Evolutionary conservation across 176 grass and related monocot species (phyloP).

Genomic region (Microstegium vimineum): DNA sequence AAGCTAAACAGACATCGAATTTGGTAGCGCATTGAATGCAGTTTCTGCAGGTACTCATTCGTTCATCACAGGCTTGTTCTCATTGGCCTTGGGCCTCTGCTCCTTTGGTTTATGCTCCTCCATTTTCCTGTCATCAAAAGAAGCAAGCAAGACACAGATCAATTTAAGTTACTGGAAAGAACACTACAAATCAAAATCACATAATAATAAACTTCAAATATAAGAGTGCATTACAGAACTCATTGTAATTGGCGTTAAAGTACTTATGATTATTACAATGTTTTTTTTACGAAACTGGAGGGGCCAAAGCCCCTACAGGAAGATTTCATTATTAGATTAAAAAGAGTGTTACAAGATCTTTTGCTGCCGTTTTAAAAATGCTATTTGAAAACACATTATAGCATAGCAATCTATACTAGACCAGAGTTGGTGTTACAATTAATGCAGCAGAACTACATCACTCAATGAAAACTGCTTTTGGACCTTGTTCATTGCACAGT

Average conservation of each 20-base stretch:
- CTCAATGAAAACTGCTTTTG: neutral
- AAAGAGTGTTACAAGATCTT: too few species aligned
- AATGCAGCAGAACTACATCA: neutral
- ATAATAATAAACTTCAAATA: neutral
- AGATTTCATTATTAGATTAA: too few species aligned
- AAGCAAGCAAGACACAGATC: neutral
- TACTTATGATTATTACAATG: neutral
- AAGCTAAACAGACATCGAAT: neutral
- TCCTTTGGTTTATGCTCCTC: slow-evolving; percentile 74
- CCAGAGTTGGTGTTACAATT: neutral
- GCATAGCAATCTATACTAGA: neutral
- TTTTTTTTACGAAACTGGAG: too few species aligned
- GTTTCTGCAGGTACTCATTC: slow-evolving; percentile 33
- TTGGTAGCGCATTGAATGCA: neutral
- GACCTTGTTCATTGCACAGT: neutral
- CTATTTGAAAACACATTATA: neutral
- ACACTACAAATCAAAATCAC: neutral
- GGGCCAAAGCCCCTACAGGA: too few species aligned
- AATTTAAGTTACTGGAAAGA: neutral
- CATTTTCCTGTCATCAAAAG: slow-evolving; percentile 33
- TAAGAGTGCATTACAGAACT: neutral
- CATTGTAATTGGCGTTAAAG: neutral
- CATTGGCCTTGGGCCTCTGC: slow-evolving; percentile 64
- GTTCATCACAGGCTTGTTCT: slow-evolving; percentile 82
- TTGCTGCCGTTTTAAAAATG: neutral